phyloP scores from a whole-genome alignment of 768 basidiomycete genomes.

The Pleurotus ostreatus region DNA sequence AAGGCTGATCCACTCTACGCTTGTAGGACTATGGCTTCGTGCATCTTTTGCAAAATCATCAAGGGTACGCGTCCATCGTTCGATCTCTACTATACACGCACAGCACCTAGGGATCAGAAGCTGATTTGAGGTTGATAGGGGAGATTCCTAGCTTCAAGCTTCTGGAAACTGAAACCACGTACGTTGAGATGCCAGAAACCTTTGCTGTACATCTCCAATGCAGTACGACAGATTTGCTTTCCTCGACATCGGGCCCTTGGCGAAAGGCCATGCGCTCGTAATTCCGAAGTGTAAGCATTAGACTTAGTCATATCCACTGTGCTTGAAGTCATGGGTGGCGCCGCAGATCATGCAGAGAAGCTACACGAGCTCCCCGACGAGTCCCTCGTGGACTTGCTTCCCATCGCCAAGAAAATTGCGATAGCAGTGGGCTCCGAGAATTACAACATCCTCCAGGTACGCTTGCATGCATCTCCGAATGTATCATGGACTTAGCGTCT shows the following conservation, averaged over 20 bases:
- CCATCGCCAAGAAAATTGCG: constrained; percentile 85
- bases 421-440: constrained; percentile 67
- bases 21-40: constrained; percentile 52
- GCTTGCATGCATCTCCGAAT: neutral
- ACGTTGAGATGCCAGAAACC: constrained; percentile 20
- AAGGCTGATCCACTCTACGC: neutral
- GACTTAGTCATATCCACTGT: neutral
- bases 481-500: neutral
- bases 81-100: neutral
- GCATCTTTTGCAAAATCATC: constrained; percentile 95
- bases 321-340: neutral
- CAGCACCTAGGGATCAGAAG: neutral
- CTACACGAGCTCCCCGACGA: constrained; percentile 87
- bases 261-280: constrained; percentile 87
- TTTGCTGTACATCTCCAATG: no score
- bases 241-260: constrained; percentile 87
- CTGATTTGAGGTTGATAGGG: constrained; percentile 43
- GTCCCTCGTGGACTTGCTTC: constrained; percentile 70
- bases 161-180: constrained; percentile 71
- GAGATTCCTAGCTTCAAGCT: constrained; percentile 90
- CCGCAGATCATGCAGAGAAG: constrained; percentile 78
- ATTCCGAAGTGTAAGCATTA: constrained; percentile 81
- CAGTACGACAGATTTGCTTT: constrained; percentile 63
- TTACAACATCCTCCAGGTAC: constrained; percentile 80
- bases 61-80: constrained; percentile 48